Conservation (phyloP, 768 basidiomycete genomes). For the Suillus fuscotomentosus region DNA sequence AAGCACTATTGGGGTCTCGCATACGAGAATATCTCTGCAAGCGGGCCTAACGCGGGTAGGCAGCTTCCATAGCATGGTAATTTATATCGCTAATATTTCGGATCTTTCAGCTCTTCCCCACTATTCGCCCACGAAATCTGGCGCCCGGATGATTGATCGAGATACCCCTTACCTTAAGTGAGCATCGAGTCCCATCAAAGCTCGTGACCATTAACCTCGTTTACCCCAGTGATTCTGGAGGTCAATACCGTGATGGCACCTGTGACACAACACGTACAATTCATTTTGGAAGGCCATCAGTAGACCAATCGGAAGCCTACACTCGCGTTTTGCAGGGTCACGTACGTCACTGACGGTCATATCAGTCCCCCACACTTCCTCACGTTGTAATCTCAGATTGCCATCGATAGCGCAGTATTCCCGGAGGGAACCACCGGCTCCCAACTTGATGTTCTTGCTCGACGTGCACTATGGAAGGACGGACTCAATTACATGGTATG, state of each 20-base stretch:
- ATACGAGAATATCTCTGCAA: conserved; percentile 88
- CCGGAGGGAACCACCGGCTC: conserved; percentile 86
- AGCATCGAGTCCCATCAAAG: conserved; percentile 26
- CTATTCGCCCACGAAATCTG: conserved; percentile 73
- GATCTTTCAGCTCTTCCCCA: conserved; percentile 73
- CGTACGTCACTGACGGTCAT: conserved; percentile 48
- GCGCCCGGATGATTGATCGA: conserved; percentile 71
- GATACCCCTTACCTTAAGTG: conserved; percentile 89
- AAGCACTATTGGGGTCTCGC: conserved; percentile 83
- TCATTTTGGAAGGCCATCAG: conserved; percentile 84
- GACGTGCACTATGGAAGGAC: conserved; percentile 84
- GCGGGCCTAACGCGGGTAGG: conserved; percentile 81
- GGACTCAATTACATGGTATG: conserved; percentile 77
- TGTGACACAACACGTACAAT: conserved; percentile 81
- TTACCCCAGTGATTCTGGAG: conserved; percentile 80
- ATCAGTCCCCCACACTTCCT: conserved; percentile 13
- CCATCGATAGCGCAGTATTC: conserved; percentile 87
- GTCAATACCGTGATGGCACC: conserved; percentile 87
- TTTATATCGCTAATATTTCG: conserved; percentile 3
- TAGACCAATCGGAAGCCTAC: conserved; percentile 87
- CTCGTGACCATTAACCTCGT: conserved; percentile 14
- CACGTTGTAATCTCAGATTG: conserved; percentile 56
- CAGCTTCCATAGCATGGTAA: not conserved
- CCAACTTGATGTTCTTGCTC: conserved; percentile 86
- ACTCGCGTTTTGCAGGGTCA: conserved; percentile 97